Evolutionary conservation across 1,284 basidiomycete genomes (phyloP).

Genomic region (Naganishia cerealis): DNA sequence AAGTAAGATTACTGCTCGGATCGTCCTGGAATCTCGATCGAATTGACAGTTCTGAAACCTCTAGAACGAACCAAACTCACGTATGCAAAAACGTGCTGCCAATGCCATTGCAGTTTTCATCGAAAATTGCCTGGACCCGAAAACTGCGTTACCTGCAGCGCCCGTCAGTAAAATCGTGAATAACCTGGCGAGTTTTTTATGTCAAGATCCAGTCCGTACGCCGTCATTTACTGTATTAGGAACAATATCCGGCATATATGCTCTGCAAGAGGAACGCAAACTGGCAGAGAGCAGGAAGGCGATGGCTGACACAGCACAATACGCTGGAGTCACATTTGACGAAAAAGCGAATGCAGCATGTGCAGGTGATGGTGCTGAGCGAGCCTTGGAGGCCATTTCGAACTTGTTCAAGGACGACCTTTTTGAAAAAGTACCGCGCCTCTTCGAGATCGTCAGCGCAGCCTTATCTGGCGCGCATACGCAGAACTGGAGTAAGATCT

Average conservation of each 20-base stretch:
- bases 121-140: conserved; percentile 74
- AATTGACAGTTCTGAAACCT: background rate
- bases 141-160: conserved; percentile 58
- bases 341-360: conserved; percentile 55
- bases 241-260: conserved; percentile 72
- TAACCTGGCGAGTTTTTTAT: conserved; percentile 95
- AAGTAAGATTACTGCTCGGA: conserved; percentile 59
- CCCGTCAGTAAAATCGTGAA: conserved; percentile 92
- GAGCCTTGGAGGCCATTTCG: conserved; percentile 72
- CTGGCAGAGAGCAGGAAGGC: conserved; percentile 36
- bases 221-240: conserved; percentile 72
- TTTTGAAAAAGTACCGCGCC: conserved; percentile 15
- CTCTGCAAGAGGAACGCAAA: conserved; percentile 59
- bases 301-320: conserved; percentile 57
- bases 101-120: conserved; percentile 83
- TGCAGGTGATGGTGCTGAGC: conserved; percentile 74
- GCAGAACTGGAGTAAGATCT: conserved; percentile 5
- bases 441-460: conserved; percentile 43
- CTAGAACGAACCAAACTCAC: conserved; percentile 85
- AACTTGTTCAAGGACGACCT: background rate
- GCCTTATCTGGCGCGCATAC: conserved; percentile 25
- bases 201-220: conserved; percentile 83
- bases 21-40: background rate
- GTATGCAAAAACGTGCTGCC: conserved; percentile 88
- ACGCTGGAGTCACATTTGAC: conserved; percentile 54